A percentile compares a stretch with the other conserved stretches of the same genome.
Conservation (phyloP, 1,284 basidiomycete species). For the Kwoniella shivajii region DNA sequence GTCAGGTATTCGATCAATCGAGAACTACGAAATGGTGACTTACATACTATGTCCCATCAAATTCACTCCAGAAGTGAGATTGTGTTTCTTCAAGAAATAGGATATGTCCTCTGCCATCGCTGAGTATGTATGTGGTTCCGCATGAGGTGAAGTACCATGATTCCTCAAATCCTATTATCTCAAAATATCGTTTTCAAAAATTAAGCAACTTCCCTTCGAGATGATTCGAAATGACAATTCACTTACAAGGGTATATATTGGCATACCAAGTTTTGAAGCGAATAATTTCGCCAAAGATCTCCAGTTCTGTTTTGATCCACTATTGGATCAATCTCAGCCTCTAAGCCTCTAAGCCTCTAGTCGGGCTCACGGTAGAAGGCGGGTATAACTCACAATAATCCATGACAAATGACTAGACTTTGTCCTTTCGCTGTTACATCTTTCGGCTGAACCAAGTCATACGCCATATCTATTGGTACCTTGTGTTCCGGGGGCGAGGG, state of each 20-base stretch:
- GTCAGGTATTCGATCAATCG: not conserved
- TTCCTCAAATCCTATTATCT: conserved; percentile 59
- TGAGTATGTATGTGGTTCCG: conserved; percentile 56
- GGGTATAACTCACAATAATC: conserved; percentile 55
- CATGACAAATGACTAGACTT: conserved; percentile 57
- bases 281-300: conserved; percentile 58
- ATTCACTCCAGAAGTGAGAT: conserved; percentile 53
- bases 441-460: conserved; percentile 41
- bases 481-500: conserved; percentile 1
- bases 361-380: too few relatives aligned
- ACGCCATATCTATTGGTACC: conserved; percentile 45
- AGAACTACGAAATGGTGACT: conserved; percentile 18
- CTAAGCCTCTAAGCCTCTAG: too few relatives aligned
- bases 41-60: conserved; percentile 62
- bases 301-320: conserved; percentile 64
- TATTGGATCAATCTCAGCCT: conserved; percentile 17
- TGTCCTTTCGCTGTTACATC: conserved; percentile 31
- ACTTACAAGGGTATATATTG: conserved; percentile 58
- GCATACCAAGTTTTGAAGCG: conserved; percentile 55
- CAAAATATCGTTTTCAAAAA: too few relatives aligned
- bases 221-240: not conserved
- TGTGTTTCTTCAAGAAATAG: conserved; percentile 53
- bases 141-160: conserved; percentile 60
- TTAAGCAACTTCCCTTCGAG: too few relatives aligned
- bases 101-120: conserved; percentile 56